phyloP scores from a whole-genome alignment of 2,329 filamentous ascomycete species.

The Beauveria australis region DNA sequence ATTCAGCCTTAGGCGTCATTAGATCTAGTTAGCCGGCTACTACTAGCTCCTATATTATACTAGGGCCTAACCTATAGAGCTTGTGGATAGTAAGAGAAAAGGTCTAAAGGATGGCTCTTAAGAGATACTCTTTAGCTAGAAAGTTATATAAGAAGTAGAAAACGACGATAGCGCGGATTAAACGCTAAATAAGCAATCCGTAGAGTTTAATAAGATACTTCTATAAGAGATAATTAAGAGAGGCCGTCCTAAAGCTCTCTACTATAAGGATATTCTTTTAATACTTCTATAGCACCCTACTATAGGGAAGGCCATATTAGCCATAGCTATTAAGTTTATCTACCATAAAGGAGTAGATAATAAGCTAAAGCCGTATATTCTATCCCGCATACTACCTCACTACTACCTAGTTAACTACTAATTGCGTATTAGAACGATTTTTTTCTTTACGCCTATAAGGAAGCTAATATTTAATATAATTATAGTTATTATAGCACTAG shows the following conservation, averaged over 20 bases:
- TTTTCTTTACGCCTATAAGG: slow-evolving; percentile 20
- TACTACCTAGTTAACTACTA: too few relatives aligned
- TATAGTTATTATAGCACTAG: too few relatives aligned
- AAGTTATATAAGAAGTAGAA: slow-evolving; percentile 11
- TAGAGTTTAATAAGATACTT: slow-evolving; percentile 18
- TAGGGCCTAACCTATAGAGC: slow-evolving; percentile 20
- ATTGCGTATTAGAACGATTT: too few relatives aligned
- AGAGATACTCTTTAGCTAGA: slow-evolving; percentile 20
- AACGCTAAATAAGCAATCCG: slow-evolving; percentile 16
- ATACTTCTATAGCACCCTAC: slow-evolving; percentile 20
- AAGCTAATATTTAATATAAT: slow-evolving; percentile 21
- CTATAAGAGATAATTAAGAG: slow-evolving; percentile 16
- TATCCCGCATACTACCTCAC: too few relatives aligned
- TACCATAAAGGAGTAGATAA: too few relatives aligned
- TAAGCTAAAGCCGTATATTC: too few relatives aligned
- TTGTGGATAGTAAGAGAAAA: slow-evolving; percentile 21
- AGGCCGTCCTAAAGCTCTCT: slow-evolving; percentile 21
- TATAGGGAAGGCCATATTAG: slow-evolving; percentile 8
- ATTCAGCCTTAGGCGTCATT: slow-evolving; percentile 18
- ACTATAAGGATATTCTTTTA: slow-evolving; percentile 23
- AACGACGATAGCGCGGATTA: not conserved
- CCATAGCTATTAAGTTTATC: too few relatives aligned
- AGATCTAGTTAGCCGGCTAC: slow-evolving; percentile 17
- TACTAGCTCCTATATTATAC: slow-evolving; percentile 23
- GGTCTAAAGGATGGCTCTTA: slow-evolving; percentile 19